Evolutionary conservation across 805 yeast genomes (phyloP), one percentile per base, ranked within the genome.

Genomic region (Cyberlindnera misumaiensis): DNA sequence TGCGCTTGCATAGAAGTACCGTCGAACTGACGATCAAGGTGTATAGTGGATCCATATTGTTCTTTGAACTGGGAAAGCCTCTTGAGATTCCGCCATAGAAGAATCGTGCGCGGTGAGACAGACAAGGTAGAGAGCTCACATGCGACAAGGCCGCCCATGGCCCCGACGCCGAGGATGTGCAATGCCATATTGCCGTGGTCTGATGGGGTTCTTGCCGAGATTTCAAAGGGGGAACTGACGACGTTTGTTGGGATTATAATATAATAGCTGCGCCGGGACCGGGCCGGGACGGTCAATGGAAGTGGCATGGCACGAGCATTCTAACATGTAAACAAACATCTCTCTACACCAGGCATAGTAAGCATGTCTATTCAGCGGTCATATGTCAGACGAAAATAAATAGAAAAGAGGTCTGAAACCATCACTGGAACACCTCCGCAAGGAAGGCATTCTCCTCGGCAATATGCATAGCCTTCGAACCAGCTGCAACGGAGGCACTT

Each of bases 401-500:
- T 20, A 5, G 8, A 20, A n/a, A n/a, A n/a, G n/a, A n/a, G n/a
- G n/a, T n/a, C n/a, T n/a, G n/a, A n/a, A n/a, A n/a, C n/a, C 24
- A 20, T 20, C 24, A 20, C 24, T 20, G 24, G 24, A 86, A 83
- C 44, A 82, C 95, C 40, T 84, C 94, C 43, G 72, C 68, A 62
- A 90, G 72, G 73, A 93, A 86, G 28, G 81, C 80, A 51, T 79
- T 83, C 70, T 93, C 97, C 72, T 93, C 96, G 48, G 82, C 81
- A 46, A 64, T 60, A 65, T 93, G 98, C 77, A 78, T 78, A 48
- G 80, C 66, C 79, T 93, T 93, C 46, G 85, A 72, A 67, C 98
- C 98, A 51, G 97, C 96, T 58, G 99, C 98, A 58, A 93, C 96
- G 46, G 96, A 82, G 34, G 97, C 97, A 62, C 90, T 80, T 63